Percentiles rank a stretch among this genome's conserved stretches.
These are phyloP conservation scores for Aspergillus udagawae DNA, from an alignment of 2,329 filamentous ascomycete species.

Conservation along the genomic window DNA sequence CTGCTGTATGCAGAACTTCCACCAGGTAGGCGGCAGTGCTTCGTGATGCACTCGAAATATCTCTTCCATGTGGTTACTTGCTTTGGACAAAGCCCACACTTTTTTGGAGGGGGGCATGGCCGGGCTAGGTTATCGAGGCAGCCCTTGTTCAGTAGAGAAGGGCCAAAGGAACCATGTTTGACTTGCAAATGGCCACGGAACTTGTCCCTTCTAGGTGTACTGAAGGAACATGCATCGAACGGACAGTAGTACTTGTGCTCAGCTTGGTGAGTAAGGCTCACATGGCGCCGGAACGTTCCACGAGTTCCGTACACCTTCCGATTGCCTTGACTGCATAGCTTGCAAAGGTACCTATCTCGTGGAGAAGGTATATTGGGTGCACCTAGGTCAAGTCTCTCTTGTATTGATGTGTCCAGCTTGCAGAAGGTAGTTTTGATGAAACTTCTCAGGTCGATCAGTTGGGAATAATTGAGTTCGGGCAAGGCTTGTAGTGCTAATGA, in stretches of 20 bases:
- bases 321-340: not conserved
- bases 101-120: not conserved
- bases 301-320: not conserved
- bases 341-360: slow-evolving; percentile 1
- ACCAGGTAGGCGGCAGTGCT: slow-evolving; percentile 9
- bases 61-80: slow-evolving; percentile 7
- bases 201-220: slow-evolving; percentile 8
- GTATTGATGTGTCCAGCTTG: slow-evolving; percentile 1
- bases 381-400: slow-evolving; percentile 2
- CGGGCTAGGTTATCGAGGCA: not conserved
- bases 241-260: slow-evolving; percentile 4
- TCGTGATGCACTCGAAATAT: slow-evolving; percentile 11
- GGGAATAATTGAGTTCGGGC: not conserved
- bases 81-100: slow-evolving; percentile 4
- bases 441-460: not conserved
- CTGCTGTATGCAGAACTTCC: slow-evolving; percentile 2
- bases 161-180: not conserved
- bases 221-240: slow-evolving; percentile 1
- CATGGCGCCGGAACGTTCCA: slow-evolving; percentile 11
- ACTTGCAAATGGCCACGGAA: slow-evolving; percentile 4
- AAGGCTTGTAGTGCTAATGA: not conserved
- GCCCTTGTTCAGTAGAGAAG: not conserved
- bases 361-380: not conserved
- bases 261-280: slow-evolving; percentile 2
- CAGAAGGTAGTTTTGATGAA: not conserved